Conservation (phyloP, 2,329 filamentous ascomycete species). For the Endothia cerciana region DNA sequence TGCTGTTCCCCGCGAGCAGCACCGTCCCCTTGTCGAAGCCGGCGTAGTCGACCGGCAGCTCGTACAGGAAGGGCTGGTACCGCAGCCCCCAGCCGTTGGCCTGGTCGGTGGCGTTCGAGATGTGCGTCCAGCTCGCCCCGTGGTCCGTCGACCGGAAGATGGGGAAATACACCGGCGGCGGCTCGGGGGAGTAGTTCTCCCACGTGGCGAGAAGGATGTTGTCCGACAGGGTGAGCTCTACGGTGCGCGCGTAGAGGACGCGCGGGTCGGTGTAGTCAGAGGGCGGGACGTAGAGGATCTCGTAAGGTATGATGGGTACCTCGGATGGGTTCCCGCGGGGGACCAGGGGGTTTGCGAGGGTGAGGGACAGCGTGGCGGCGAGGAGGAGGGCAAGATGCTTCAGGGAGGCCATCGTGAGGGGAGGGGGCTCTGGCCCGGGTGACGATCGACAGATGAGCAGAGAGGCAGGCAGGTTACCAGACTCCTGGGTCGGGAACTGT, state of each 20-base stretch:
- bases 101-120: conserved; percentile 65
- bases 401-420: conserved; percentile 17
- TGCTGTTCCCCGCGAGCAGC: conserved; percentile 63
- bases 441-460: conserved; percentile 32
- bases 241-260: conserved; percentile 49
- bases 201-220: conserved; percentile 56
- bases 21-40: conserved; percentile 65
- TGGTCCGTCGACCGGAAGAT: conserved; percentile 57
- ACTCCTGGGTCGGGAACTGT: conserved; percentile 5
- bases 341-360: conserved; percentile 26
- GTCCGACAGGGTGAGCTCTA: conserved; percentile 47
- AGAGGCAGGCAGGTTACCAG: conserved; percentile 6
- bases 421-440: conserved; percentile 1
- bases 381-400: conserved; percentile 34
- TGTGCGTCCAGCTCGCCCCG: conserved; percentile 64
- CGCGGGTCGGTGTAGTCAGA: conserved; percentile 48
- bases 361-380: conserved; percentile 31
- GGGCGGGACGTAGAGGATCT: conserved; percentile 48
- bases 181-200: conserved; percentile 61
- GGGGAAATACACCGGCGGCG: conserved; percentile 58
- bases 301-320: conserved; percentile 28
- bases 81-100: conserved; percentile 68
- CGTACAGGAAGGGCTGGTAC: conserved; percentile 72
- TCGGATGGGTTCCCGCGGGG: not conserved
- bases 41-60: conserved; percentile 61